Percentiles rank a stretch among this genome's conserved stretches.
These are phyloP conservation scores for Dillenia suffruticosa DNA, from an alignment of 164 flowering plant species.

Conservation along the genomic window DNA sequence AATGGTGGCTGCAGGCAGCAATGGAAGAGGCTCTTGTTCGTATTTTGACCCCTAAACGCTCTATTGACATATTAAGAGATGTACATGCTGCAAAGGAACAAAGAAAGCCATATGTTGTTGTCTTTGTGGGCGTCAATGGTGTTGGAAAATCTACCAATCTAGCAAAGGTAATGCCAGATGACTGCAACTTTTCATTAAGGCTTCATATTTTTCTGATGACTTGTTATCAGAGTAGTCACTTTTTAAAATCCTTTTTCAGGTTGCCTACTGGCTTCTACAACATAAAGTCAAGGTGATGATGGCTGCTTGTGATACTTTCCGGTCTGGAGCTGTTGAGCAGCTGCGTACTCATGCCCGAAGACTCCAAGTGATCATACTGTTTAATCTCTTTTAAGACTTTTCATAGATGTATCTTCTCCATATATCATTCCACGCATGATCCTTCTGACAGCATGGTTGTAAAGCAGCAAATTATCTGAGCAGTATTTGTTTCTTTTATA, in stretches of 20 bases:
- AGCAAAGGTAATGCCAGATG: conserved; percentile 58
- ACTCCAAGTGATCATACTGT: conserved; percentile 51
- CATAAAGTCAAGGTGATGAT: conserved; percentile 91
- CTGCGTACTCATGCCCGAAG: conserved; percentile 94
- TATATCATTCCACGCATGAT: too few species aligned
- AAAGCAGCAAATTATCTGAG: not conserved
- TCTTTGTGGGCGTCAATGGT: conserved; percentile 98
- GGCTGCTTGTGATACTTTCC: conserved; percentile 99
- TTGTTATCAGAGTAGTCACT: not conserved
- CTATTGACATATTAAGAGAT: conserved; percentile 92
- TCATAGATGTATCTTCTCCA: not conserved
- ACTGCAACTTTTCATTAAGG: too few species aligned
- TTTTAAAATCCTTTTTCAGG: conserved; percentile 37
- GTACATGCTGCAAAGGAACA: conserved; percentile 95
- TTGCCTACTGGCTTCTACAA: conserved; percentile 98
- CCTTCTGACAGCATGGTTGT: too few species aligned
- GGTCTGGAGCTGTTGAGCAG: conserved; percentile 99
- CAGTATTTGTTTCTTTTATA: not conserved
- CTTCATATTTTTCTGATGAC: not conserved
- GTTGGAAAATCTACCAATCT: conserved; percentile 98
- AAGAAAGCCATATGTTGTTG: conserved; percentile 88
- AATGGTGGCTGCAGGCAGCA: conserved; percentile 56
- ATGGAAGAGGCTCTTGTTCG: conserved; percentile 99
- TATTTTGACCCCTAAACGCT: conserved; percentile 89
- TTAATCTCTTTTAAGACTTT: not conserved